Evolutionary conservation across 805 yeast genomes (phyloP).

Genomic region (Nadsonia fulvescens): DNA sequence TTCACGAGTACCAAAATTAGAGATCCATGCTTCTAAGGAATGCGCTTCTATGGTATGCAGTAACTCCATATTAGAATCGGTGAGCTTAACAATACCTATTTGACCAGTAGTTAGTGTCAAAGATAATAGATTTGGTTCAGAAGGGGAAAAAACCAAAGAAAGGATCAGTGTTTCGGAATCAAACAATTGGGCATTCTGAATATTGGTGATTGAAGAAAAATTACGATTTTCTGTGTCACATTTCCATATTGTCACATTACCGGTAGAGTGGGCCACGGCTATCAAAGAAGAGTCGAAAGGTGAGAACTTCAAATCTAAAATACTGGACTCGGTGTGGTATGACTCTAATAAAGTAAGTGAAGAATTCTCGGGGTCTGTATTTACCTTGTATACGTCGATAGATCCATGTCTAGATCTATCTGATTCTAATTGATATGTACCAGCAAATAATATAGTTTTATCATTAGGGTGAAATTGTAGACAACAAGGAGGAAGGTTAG

Average conservation of each 20-base stretch:
- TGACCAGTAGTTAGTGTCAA: constrained; percentile 58
- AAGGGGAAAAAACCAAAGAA: constrained; percentile 40
- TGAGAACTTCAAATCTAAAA: constrained; percentile 57
- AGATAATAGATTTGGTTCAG: constrained; percentile 21
- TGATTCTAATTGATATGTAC: constrained; percentile 64
- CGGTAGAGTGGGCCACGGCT: constrained; percentile 65
- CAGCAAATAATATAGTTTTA: constrained; percentile 34
- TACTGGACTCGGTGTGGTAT: constrained; percentile 23
- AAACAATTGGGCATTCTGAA: constrained; percentile 26
- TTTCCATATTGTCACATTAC: constrained; percentile 51
- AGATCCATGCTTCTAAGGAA: constrained; percentile 77
- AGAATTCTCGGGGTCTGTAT: constrained; percentile 20
- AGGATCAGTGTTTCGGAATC: constrained; percentile 39
- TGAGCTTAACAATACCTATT: constrained; percentile 26
- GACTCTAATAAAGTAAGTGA: constrained; percentile 9
- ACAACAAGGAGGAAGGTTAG: constrained; percentile 72
- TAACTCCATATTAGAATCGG: constrained; percentile 9
- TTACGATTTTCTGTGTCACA: constrained; percentile 8
- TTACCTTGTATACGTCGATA: constrained; percentile 27
- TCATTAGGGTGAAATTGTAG: constrained; percentile 40
- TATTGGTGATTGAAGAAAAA: constrained; percentile 8
- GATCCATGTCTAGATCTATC: constrained; percentile 48
- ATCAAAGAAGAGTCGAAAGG: constrained; percentile 34
- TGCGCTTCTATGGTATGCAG: constrained; percentile 28
- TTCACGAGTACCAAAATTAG: constrained; percentile 32